A percentile compares a stretch with the other conserved stretches of the same genome.
phyloP scores from a whole-genome alignment of 768 basidiomycete species.

The Suillus lakei region DNA sequence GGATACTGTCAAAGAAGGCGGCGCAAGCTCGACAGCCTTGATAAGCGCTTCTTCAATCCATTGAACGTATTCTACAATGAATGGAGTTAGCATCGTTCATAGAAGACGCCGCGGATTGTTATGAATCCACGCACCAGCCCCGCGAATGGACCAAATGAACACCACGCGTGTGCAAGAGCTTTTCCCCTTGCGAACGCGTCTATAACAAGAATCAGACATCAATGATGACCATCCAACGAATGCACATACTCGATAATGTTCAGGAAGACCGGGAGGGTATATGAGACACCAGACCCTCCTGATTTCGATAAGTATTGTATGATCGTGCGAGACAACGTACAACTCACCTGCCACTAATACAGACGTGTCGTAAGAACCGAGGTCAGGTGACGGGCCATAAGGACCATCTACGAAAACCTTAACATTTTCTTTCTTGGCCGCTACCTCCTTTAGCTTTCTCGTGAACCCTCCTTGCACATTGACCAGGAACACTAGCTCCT shows the following conservation, averaged over 20 bases:
- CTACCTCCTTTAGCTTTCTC: constrained; percentile 44
- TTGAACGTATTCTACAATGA: constrained; percentile 38
- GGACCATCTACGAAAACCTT: constrained; percentile 64
- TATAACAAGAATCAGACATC: constrained; percentile 8
- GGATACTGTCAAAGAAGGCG: constrained; percentile 37
- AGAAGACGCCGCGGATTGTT: neutral
- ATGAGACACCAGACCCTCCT: constrained; percentile 58
- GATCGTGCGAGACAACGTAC: neutral
- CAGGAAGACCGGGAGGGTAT: constrained; percentile 49
- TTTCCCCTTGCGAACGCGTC: constrained; percentile 24
- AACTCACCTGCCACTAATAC: constrained; percentile 54
- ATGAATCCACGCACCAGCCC: constrained; percentile 40
- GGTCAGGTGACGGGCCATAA: constrained; percentile 50
- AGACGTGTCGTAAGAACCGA: constrained; percentile 48
- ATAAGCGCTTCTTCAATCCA: constrained; percentile 51
- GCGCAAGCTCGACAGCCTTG: constrained; percentile 34
- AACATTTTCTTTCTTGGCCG: constrained; percentile 34
- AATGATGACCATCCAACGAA: too few species aligned
- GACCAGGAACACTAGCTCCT: constrained; percentile 61
- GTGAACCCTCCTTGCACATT: constrained; percentile 67
- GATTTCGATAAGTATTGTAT: neutral
- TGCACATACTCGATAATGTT: constrained; percentile 45
- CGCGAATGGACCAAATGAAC: constrained; percentile 57
- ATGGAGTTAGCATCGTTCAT: neutral
- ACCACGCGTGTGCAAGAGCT: constrained; percentile 42